Evolutionary conservation across 78 protist genomes (phyloP).

Genomic region (Dictyostelium discoideum): DNA sequence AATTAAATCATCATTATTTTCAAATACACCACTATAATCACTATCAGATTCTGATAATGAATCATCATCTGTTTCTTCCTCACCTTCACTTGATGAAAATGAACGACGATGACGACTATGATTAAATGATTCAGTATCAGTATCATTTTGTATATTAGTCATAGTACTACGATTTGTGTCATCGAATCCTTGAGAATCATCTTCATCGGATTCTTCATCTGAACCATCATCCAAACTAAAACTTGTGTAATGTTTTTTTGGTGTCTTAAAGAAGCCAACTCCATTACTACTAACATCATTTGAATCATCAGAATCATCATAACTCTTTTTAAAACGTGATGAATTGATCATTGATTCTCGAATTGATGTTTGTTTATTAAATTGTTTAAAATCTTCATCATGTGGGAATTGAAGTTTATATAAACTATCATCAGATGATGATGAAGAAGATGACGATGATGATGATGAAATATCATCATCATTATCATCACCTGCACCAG

Average conservation of each 20-base stretch:
- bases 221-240: constrained; percentile 36
- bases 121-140: not conserved
- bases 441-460: too few species aligned
- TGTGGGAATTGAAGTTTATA: constrained; percentile 58
- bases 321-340: not conserved
- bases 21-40: not conserved
- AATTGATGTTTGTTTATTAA: not conserved
- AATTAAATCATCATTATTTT: not conserved
- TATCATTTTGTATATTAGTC: not conserved
- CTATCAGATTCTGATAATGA: not conserved
- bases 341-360: not conserved
- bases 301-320: constrained; percentile 13
- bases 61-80: constrained; percentile 8
- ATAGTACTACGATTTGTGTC: not conserved
- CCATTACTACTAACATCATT: constrained; percentile 3
- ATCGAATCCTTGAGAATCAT: not conserved
- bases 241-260: constrained; percentile 40
- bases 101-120: not conserved
- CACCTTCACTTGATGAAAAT: not conserved
- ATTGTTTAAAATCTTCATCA: constrained; percentile 35
- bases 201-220: not conserved
- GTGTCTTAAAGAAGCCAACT: constrained; percentile 19
- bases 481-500: constrained; percentile 2
- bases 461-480: not conserved
- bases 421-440: constrained; percentile 25